These are phyloP conservation scores for Tephrocybe sp. DNA, from an alignment of 768 basidiomycete genomes.

Conservation along the genomic window DNA sequence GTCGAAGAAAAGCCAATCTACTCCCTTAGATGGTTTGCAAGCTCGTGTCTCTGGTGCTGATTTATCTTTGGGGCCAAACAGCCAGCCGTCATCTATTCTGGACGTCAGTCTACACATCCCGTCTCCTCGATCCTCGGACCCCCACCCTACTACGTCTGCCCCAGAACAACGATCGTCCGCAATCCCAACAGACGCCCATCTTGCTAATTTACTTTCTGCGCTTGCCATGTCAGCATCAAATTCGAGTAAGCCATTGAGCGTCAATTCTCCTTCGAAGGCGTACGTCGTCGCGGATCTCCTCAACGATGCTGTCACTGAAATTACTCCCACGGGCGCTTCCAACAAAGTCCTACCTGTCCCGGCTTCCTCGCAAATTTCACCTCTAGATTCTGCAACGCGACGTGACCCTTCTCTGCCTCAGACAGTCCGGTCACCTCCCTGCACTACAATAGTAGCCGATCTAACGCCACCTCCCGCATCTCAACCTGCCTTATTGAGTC, in stretches of 20 bases:
- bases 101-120: slow-evolving; percentile 64
- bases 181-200: slow-evolving; percentile 61
- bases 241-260: background rate
- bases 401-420: slow-evolving; percentile 10
- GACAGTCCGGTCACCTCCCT: background rate
- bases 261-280: background rate
- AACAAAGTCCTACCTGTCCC: no score
- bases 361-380: no score
- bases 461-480: background rate
- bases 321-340: no score
- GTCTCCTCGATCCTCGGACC: slow-evolving; percentile 55
- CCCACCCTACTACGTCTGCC: slow-evolving; percentile 33
- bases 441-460: background rate
- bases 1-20: slow-evolving; percentile 21
- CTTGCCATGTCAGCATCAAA: slow-evolving; percentile 54
- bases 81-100: slow-evolving; percentile 60
- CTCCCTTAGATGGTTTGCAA: slow-evolving; percentile 1
- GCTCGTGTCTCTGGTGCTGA: slow-evolving; percentile 27
- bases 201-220: slow-evolving; percentile 65
- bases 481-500: slow-evolving; percentile 40
- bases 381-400: background rate
- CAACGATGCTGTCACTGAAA: background rate
- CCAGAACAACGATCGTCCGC: slow-evolving; percentile 32
- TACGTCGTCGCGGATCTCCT: background rate
- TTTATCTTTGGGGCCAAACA: slow-evolving; percentile 71